Percentiles rank a stretch among this genome's conserved stretches.
These are phyloP conservation scores for Paramyrothecium sp. DNA, from an alignment of 2,329 filamentous ascomycete species.

Conservation along the genomic window DNA sequence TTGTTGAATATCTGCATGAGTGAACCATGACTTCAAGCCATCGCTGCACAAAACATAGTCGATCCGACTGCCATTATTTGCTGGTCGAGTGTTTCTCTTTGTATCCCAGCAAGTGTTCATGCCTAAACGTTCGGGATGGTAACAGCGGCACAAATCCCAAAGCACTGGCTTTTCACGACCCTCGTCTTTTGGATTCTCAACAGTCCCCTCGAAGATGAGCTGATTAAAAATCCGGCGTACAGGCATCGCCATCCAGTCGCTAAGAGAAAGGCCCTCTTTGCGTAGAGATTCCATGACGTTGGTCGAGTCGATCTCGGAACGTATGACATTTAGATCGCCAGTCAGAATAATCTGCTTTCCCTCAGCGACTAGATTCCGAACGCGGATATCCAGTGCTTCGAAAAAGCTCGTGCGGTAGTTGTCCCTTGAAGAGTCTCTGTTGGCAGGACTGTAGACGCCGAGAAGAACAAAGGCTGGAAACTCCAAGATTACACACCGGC, in stretches of 20 bases:
- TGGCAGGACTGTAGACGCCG: slow-evolving; percentile 89
- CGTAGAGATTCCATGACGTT: slow-evolving; percentile 68
- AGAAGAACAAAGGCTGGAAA: slow-evolving; percentile 94
- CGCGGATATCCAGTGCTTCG: slow-evolving; percentile 73
- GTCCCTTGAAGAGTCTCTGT: slow-evolving; percentile 78
- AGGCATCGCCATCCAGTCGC: slow-evolving; percentile 71
- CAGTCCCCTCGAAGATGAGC: slow-evolving; percentile 70
- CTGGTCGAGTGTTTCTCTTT: slow-evolving; percentile 90
- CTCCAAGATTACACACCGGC: slow-evolving; percentile 85
- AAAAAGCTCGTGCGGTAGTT: slow-evolving; percentile 82
- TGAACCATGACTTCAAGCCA: slow-evolving; percentile 77
- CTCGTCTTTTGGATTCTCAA: slow-evolving; percentile 65
- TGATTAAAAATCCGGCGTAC: slow-evolving; percentile 82
- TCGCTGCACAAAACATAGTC: slow-evolving; percentile 88
- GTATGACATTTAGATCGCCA: slow-evolving; percentile 83
- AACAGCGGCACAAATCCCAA: slow-evolving; percentile 80
- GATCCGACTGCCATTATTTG: slow-evolving; percentile 89
- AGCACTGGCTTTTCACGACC: slow-evolving; percentile 70
- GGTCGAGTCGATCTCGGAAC: slow-evolving; percentile 72
- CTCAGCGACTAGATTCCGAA: slow-evolving; percentile 76
- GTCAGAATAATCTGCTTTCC: slow-evolving; percentile 85
- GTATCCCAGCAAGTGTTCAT: slow-evolving; percentile 99
- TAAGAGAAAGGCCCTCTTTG: slow-evolving; percentile 65
- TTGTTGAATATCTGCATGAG: slow-evolving; percentile 83
- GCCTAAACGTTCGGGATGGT: slow-evolving; percentile 74